phyloP scores from a whole-genome alignment of 176 grass and related monocot species.

The Pontederia paniculata region DNA sequence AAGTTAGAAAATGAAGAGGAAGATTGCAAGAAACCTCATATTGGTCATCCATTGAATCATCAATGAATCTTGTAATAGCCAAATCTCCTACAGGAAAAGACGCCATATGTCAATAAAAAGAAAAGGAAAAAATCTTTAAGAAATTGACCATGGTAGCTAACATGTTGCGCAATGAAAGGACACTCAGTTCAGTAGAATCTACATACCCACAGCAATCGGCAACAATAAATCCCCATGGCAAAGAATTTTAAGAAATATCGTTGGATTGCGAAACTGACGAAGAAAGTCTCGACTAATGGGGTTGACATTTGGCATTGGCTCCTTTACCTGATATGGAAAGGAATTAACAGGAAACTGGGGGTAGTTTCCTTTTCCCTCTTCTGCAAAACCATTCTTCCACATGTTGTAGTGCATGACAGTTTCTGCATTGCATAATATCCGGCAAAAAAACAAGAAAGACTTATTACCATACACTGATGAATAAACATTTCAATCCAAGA shows the following conservation, averaged over 20 bases:
- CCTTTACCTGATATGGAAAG: not conserved
- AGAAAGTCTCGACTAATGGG: slow-evolving; percentile 2
- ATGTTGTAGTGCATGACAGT: slow-evolving; percentile 5
- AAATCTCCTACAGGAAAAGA: slow-evolving; percentile 7
- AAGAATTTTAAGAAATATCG: slow-evolving; percentile 9
- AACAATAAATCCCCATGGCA: slow-evolving; percentile 11
- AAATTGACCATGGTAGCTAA: not conserved
- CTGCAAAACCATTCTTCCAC: slow-evolving; percentile 1
- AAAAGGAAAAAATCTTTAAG: not conserved
- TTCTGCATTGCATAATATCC: slow-evolving; percentile 6
- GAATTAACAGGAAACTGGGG: not conserved
- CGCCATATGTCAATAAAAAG: not conserved
- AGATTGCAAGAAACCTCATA: not conserved
- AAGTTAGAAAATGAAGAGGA: not conserved
- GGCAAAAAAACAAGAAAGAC: not conserved
- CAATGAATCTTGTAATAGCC: not conserved
- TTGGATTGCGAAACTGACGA: slow-evolving; percentile 8
- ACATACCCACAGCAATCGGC: slow-evolving; percentile 6
- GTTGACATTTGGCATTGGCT: not conserved
- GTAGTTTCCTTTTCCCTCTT: not conserved
- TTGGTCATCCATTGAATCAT: slow-evolving; percentile 4
- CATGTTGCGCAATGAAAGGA: not conserved
- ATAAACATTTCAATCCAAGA: no score
- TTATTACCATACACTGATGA: no score
- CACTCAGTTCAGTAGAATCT: not conserved